Percentiles rank a stretch among this genome's conserved stretches.
phyloP scores from a whole-genome alignment of 371 early-diverging fungal species.

The Lichtheimia hyalospora region DNA sequence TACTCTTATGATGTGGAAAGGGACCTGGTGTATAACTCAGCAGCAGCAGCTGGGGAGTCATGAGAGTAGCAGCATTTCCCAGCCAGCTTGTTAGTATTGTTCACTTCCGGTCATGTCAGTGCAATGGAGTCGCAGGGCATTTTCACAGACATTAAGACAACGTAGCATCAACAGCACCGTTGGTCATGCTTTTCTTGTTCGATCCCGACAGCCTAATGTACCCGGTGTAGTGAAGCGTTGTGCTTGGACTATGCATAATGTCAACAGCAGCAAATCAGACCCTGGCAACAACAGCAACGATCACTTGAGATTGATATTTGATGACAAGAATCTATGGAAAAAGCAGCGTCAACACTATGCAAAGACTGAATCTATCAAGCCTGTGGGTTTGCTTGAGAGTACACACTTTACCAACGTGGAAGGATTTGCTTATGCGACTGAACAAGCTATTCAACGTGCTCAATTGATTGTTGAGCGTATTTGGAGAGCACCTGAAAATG shows the following conservation, averaged over 20 bases:
- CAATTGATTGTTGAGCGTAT: constrained; percentile 62
- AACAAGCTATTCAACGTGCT: constrained; percentile 49
- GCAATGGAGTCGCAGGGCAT: too few relatives aligned
- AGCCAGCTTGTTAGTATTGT: too few relatives aligned
- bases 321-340: constrained; percentile 30
- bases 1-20: too few relatives aligned
- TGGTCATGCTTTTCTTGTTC: too few relatives aligned
- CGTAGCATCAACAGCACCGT: too few relatives aligned
- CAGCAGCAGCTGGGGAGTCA: too few relatives aligned
- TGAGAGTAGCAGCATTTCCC: too few relatives aligned
- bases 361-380: background rate
- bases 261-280: background rate
- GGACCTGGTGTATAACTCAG: too few relatives aligned
- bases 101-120: too few relatives aligned
- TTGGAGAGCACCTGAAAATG: constrained; percentile 55
- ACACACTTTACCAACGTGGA: constrained; percentile 30
- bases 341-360: constrained; percentile 14
- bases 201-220: too few relatives aligned
- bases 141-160: too few relatives aligned
- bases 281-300: constrained; percentile 18
- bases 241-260: background rate
- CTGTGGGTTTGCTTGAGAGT: constrained; percentile 37
- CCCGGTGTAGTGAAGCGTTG: background rate
- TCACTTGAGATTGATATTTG: constrained; percentile 38
- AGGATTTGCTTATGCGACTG: constrained; percentile 41